These are phyloP conservation scores for Dictyostelium capitatum DNA, from an alignment of 78 protist species.

Conservation along the genomic window DNA sequence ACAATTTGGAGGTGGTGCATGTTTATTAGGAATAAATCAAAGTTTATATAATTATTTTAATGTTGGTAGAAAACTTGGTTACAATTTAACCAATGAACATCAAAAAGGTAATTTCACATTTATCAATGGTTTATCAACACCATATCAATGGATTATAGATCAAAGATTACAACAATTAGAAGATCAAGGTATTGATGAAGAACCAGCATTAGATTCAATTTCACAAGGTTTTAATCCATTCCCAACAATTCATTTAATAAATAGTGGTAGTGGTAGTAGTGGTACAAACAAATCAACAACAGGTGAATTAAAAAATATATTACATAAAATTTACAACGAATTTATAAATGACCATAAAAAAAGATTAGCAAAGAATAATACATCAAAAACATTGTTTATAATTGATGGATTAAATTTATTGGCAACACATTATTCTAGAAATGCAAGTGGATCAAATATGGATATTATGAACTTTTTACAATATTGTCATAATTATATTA, in stretches of 20 bases:
- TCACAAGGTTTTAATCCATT: constrained; percentile 69
- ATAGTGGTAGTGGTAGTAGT: not conserved
- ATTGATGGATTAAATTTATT: constrained; percentile 41
- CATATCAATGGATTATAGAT: constrained; percentile 47
- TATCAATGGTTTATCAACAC: constrained; percentile 40
- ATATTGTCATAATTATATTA: constrained; percentile 29
- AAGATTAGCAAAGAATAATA: not conserved
- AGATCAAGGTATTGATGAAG: constrained; percentile 68
- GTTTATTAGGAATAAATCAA: constrained; percentile 60
- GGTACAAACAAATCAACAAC: not conserved
- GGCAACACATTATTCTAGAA: not conserved
- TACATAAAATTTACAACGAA: constrained; percentile 21
- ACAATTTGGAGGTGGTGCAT: constrained; percentile 5
- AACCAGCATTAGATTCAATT: constrained; percentile 52
- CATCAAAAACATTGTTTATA: constrained; percentile 30
- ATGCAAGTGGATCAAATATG: constrained; percentile 4
- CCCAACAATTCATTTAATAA: constrained; percentile 2
- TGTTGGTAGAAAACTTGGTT: constrained; percentile 68
- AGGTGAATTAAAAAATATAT: not conserved
- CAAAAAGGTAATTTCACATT: constrained; percentile 29
- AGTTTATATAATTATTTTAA: constrained; percentile 34
- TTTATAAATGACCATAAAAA: constrained; percentile 43
- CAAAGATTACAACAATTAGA: constrained; percentile 20
- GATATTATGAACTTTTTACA: constrained; percentile 42
- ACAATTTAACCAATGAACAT: constrained; percentile 39